Conservation (phyloP, 192 early-diverging fungal species). For the Neocallimastix lanati region DNA sequence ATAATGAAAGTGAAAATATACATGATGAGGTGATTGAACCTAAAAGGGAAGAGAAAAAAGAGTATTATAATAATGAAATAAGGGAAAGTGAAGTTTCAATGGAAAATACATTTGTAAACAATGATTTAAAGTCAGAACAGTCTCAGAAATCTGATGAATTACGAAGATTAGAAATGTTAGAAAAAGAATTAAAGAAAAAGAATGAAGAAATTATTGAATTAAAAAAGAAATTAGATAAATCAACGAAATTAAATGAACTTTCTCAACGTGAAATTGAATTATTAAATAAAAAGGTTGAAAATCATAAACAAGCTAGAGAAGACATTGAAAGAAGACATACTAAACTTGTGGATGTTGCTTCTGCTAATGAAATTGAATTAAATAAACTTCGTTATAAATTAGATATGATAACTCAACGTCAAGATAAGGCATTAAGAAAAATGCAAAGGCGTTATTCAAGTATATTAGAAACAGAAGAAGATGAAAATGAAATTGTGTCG, state of each 20-base stretch:
- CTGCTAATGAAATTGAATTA: neutral
- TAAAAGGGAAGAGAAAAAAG: neutral
- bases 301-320: neutral
- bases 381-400: neutral
- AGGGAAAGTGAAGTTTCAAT: neutral
- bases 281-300: neutral
- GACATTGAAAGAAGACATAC: neutral
- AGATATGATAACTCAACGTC: neutral
- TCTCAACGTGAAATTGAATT: neutral
- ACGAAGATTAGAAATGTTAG: neutral
- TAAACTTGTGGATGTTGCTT: neutral
- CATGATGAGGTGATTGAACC: neutral
- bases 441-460: neutral
- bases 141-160: neutral
- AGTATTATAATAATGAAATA: neutral
- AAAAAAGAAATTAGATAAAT: neutral
- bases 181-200: neutral
- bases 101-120: no score
- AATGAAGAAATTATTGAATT: neutral
- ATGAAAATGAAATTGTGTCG: neutral
- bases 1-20: neutral
- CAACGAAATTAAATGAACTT: neutral
- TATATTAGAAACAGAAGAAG: neutral
- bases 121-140: no score
- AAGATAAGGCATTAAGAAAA: neutral